Evolutionary conservation across 305 asterid species (phyloP), one percentile per base, ranked within the genome.

Genomic region (Fraxinus paxiana): DNA sequence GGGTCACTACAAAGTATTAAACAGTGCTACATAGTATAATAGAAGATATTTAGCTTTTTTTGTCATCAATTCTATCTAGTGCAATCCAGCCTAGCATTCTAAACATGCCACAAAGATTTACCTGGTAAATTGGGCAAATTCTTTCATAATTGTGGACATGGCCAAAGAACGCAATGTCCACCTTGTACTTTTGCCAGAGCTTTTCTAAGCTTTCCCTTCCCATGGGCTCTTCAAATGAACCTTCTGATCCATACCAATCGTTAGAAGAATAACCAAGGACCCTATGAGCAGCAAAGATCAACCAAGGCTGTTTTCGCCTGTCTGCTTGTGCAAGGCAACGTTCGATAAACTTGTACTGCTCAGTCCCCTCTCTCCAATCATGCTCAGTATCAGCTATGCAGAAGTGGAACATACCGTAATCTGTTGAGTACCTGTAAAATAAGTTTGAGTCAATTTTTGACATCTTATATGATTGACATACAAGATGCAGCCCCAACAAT

Each of bases 91-190:
- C 18, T 4, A 46, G 59, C 59, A 13, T 15, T 46, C 59, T 15
- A 46, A 46, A 46, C 18, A 46, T 15, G 7, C 59, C 18, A 48
- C 0, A 15, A 15, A n/a, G 59, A 15, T 3, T 0, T 81, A 86
- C 92, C 91, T 88, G 90, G 83, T 90, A 90, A 63, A 90, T 87
- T 5, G 89, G 89, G 73, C 91, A 88, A 67, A 79, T 84, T 69
- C 91, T 87, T 84, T 90, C 91, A 5, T 90, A 90, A 80, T 85
- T 88, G 65, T 87, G 93, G 22, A 87, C 93, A 9, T 88, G 91
- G 0, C 91, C 93, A 15, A 31, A 90, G 79, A 88, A 88, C 2
- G 91, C 90, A 77, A 90, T 90, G 84, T 88, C 88, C 33, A 88
- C 91, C 70, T 84, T 86, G 81, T 88, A 88, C 37, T 83, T 88